Percentiles rank a stretch among this genome's conserved stretches.
phyloP scores from a whole-genome alignment of 2,329 filamentous ascomycete species.

The Colletotrichum salicis region DNA sequence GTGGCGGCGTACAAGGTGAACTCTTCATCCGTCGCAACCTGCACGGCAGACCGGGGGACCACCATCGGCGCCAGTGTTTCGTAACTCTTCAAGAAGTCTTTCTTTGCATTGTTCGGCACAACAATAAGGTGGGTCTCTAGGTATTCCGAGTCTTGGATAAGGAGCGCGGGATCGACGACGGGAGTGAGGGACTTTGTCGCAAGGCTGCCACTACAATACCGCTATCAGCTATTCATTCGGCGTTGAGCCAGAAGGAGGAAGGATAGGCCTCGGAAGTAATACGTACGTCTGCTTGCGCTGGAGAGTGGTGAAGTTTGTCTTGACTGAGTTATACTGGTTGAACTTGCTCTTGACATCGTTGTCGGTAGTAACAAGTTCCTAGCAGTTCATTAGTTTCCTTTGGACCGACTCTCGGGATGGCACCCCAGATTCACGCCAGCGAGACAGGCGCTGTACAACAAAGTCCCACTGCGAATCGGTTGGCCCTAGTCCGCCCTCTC shows the following conservation, averaged over 20 bases:
- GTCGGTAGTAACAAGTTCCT: conserved; percentile 92
- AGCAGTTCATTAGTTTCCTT: conserved; percentile 7
- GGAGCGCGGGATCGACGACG: conserved; percentile 81
- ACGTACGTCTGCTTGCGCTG: conserved; percentile 88
- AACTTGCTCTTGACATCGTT: conserved; percentile 96
- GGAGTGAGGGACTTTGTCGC: conserved; percentile 93
- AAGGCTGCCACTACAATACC: conserved; percentile 78
- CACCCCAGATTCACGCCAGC: background rate
- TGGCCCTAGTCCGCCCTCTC: background rate
- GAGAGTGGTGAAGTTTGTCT: conserved; percentile 82
- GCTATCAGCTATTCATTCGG: conserved; percentile 29
- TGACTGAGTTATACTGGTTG: conserved; percentile 92
- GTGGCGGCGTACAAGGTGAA: conserved; percentile 90
- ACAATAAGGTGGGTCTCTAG: conserved; percentile 95
- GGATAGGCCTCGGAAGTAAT: background rate
- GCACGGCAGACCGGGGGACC: conserved; percentile 84
- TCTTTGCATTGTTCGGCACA: conserved; percentile 81
- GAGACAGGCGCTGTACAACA: background rate
- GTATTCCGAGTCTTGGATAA: conserved; percentile 93
- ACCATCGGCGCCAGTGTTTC: conserved; percentile 92
- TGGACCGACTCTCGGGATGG: background rate
- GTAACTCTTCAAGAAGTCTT: conserved; percentile 90
- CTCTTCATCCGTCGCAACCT: conserved; percentile 88
- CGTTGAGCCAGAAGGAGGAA: background rate
- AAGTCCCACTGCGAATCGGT: background rate